Evolutionary conservation across 495 filamentous ascomycete genomes (phyloP), one percentile per base, ranked within the genome.

Genomic region (Neurospora discreta): DNA sequence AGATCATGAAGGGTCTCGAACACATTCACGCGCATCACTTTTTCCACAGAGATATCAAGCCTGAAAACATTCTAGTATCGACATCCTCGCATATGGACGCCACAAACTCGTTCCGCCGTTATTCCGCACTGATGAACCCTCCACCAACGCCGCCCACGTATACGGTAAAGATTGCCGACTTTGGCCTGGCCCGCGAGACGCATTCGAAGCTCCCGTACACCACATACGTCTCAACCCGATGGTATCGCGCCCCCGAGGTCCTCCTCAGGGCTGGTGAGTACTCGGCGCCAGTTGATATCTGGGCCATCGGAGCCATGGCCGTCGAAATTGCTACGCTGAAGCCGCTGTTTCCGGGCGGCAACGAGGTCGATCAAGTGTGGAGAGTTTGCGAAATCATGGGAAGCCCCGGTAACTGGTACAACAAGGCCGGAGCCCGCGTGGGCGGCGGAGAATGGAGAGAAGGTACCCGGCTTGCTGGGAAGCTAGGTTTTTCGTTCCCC

Each of bases 301-400:
- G 96, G 96, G 96, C 91, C 13, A 87, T 99, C 58, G 96, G 96
- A 78, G 96, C 96, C n/a, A 99, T 99, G 96, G 95, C 96, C 8
- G 96, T 99, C 3, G 96, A 99, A 79, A 92, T 99, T 75, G 96
- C 96, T 13, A 99, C 96, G 2, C 80, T 99, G 71, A 99, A 98
- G 84, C 96, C 96, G 7, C 82, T 99, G 11, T 99, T 99, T 83
- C 96, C 96, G 3, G 96, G 96, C 75, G 92, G 93, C 71, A 99
- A 99, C 77, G 96, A 99, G 81, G 96, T 99, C 5, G 96, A 98
- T 77, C 96, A 99, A 81, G 95, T 99, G 11, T 99, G 96, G 96
- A 90, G 96, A 74, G 92, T 99, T 1, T 99, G 96, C 78, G 96
- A 99, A 80, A 97, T 99, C 72, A 99, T 99, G 96, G 96, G 96